Evolutionary conservation across 768 basidiomycete genomes (phyloP), one percentile per base, ranked within the genome.

Genomic region (Ramaria sp.): DNA sequence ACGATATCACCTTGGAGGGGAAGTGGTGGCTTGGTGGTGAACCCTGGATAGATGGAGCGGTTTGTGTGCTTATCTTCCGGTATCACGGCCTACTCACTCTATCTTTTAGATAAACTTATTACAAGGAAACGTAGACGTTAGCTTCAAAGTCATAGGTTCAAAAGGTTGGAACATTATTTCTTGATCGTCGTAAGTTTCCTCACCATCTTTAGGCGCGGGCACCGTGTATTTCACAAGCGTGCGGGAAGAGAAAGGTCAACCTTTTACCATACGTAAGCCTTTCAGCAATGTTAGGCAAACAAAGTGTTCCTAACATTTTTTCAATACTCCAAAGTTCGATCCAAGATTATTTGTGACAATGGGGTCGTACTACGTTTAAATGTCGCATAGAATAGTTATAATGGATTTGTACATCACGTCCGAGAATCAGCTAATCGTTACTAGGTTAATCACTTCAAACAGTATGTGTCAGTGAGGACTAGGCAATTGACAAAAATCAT

Each of bases 181-280:
- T 37, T 27, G 38, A 15, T 58, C 18, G 18, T 27, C 24, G 37
- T 8, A 18, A 41, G 27, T 15, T n/a, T 20, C 15, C 3, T 28
- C 7, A 51, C 48, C 18, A 49, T 28, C 9, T 20, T 36, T 43
- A 88, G 86, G 78, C 20, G 73, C 79, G 18, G 88, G 88, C 5
- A 90, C 85, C 16, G 65, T 89, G 1, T 89, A 90, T 63, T 90
- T 89, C 64, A 89, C 87, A 2, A 88, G 85, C 64, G 83, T 90
- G 54, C 76, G 88, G 41, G 83, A 79, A 68, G 78, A 75, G 15
- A 89, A 88, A 62, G 86, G 85, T 8, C 69, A 76, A 38, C 77
- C 76, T 1, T 89, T 85, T 64, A 79, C 76, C 32, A 81, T 83
- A 3, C 62, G 85, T 90, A 65, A 58, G 83, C 36, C 48, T 48